Evolutionary conservation across 495 filamentous ascomycete genomes (phyloP).

Genomic region (Margaritispora aquatica): DNA sequence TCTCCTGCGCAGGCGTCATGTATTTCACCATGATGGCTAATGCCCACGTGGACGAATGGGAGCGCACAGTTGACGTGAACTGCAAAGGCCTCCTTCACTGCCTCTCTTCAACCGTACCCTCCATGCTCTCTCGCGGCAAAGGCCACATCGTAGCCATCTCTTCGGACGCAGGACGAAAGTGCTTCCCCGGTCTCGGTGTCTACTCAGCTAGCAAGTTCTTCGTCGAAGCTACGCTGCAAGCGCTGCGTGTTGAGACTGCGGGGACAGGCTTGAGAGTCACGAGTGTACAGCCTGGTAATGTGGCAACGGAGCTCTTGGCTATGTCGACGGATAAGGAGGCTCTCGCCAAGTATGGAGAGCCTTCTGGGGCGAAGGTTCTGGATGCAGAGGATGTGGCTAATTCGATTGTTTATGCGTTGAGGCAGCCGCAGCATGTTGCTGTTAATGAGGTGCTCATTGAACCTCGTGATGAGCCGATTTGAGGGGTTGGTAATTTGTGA

Average conservation of each 20-base stretch:
- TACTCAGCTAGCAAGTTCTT: conserved; percentile 71
- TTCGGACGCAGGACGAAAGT: conserved; percentile 63
- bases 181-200: conserved; percentile 67
- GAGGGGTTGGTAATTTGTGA: no score
- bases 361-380: conserved; percentile 57
- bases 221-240: conserved; percentile 63
- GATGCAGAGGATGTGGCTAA: conserved; percentile 56
- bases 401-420: conserved; percentile 57
- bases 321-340: conserved; percentile 64
- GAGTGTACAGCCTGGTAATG: conserved; percentile 61
- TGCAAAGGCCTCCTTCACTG: conserved; percentile 66
- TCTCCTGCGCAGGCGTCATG: conserved; percentile 68
- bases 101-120: conserved; percentile 50
- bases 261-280: conserved; percentile 59
- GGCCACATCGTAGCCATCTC: conserved; percentile 65
- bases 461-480: conserved; percentile 65
- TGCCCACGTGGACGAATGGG: conserved; percentile 56
- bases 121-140: conserved; percentile 53
- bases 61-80: conserved; percentile 64
- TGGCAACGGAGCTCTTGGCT: conserved; percentile 52
- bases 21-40: conserved; percentile 73
- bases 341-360: conserved; percentile 63
- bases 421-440: conserved; percentile 58
- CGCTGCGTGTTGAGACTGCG: conserved; percentile 59
- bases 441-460: conserved; percentile 69